Base-by-base conservation (phyloP, 2,329 filamentous ascomycete genomes). In the Penicillium sp. region DNA sequence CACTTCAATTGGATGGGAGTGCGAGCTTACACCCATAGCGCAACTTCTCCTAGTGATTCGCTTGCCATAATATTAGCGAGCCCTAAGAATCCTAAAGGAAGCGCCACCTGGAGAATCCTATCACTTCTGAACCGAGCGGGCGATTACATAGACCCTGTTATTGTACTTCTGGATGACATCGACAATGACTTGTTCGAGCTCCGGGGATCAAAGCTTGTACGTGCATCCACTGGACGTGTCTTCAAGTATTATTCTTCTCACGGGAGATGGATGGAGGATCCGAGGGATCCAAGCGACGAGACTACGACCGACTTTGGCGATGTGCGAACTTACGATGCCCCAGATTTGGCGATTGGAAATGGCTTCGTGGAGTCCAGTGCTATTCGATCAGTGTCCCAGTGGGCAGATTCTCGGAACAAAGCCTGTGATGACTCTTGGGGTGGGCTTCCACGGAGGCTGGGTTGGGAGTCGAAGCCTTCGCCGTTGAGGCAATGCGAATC, bases 1-100 rank as follows among this genome's bases (percentile, higher is more conserved):
- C 68, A 71, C 38, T 70, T 65, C 52, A 70, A 69, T 44, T 71
- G 67, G 67, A 25, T 53, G 15, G 65, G 68, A 0, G 0, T 34
- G 2, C 58, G 60, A 0, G 53, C 61, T 4, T 56, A 52, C 7
- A 41, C 39, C 13, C 33, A 58, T 16, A 68, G 61, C 50, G n/a
- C 41, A 1, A 71, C 69, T 2, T 45, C 60, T 1, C 58, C 69
- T 2, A 55, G 47, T 25, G 53, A 66, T 2, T 70, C 67, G 0
- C 60, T 71, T 3, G 60, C 65, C 1, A 61, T 65, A n/a, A 61
- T 68, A 9, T 9, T 61, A 8, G 41, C 59, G 4, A 25, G 47
- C 0, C 62, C 65, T 2, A 70, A 66, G 8, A n/a, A 53, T 2
- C 52, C 48, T 0, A 6, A 29, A 1, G 44, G 41, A 1, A 43